phyloP scores from a whole-genome alignment of 2,329 filamentous ascomycete species.

The Samsoniella hepiali region DNA sequence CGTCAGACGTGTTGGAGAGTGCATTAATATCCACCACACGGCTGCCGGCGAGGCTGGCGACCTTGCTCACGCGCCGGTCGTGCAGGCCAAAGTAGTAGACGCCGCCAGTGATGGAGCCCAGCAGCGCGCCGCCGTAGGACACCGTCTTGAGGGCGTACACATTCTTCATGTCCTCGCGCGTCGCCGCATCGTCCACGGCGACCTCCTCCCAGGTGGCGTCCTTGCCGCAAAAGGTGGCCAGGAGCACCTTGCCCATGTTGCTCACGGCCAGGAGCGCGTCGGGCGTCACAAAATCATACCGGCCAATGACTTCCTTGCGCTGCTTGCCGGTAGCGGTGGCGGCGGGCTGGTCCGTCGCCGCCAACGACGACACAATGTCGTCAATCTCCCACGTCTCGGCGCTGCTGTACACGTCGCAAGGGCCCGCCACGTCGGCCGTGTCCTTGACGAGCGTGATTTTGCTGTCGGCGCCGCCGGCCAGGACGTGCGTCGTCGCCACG shows the following conservation, averaged over 20 bases:
- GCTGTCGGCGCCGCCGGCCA: constrained; percentile 84
- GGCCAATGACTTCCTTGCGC: constrained; percentile 48
- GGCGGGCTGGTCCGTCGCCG: neutral
- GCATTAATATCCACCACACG: constrained; percentile 52
- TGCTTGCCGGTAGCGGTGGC: constrained; percentile 18
- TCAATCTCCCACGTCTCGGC: constrained; percentile 31
- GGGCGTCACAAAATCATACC: constrained; percentile 60
- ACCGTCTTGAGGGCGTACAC: constrained; percentile 47
- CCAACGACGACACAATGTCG: constrained; percentile 28
- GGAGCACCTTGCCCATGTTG: constrained; percentile 57
- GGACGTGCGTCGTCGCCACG: constrained; percentile 43
- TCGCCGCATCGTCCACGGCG: constrained; percentile 29
- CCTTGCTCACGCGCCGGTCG: constrained; percentile 29
- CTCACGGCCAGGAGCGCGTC: constrained; percentile 54
- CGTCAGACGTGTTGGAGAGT: constrained; percentile 26
- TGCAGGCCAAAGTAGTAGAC: constrained; percentile 43
- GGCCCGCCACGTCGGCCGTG: neutral
- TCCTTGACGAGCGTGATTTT: constrained; percentile 51
- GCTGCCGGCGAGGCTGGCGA: constrained; percentile 42
- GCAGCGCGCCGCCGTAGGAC: constrained; percentile 37
- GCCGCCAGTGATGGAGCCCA: constrained; percentile 49
- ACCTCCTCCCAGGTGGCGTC: constrained; percentile 44
- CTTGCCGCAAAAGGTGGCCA: constrained; percentile 36
- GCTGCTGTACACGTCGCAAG: constrained; percentile 1
- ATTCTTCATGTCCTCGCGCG: constrained; percentile 38